Conservation (phyloP, 2,329 filamentous ascomycete genomes). For the Sporothrix pseudoabietina region DNA sequence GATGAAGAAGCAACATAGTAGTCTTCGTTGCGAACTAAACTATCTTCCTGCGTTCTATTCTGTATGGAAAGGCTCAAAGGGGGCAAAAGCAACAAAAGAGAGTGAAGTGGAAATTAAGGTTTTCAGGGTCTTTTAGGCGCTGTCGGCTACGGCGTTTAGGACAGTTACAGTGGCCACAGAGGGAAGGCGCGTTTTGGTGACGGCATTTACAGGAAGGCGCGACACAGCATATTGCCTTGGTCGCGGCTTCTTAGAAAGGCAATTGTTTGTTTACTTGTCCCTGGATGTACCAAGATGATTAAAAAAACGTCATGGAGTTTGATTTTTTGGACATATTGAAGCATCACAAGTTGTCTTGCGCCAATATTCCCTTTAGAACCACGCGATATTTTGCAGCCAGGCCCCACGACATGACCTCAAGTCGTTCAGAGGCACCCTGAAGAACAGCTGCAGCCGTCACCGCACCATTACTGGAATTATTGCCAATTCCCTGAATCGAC, state of each 20-base stretch:
- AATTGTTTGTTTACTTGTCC: not conserved
- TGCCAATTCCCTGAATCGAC: conserved; percentile 11
- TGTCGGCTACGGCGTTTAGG: not conserved
- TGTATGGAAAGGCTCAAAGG: no score
- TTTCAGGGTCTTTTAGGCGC: no score
- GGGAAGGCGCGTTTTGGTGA: not conserved
- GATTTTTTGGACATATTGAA: not conserved
- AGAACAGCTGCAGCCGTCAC: not conserved
- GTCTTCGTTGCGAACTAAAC: no score
- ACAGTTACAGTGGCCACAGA: not conserved
- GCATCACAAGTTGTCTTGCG: not conserved
- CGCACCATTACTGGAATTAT: not conserved
- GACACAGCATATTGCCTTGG: not conserved
- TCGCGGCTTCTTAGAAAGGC: not conserved
- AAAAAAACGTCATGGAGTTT: not conserved
- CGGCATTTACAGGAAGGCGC: not conserved
- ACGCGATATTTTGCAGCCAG: conserved; percentile 15
- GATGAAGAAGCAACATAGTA: no score
- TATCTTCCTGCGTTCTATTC: no score
- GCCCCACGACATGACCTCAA: conserved; percentile 24
- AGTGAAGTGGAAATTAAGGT: no score
- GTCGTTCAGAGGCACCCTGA: conserved; percentile 5
- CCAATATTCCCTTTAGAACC: conserved; percentile 1
- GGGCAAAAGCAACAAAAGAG: no score
- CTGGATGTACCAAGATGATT: not conserved